Evolutionary conservation across 2,329 filamentous ascomycete genomes (phyloP).

Genomic region (Pseudopyricularia javanii): DNA sequence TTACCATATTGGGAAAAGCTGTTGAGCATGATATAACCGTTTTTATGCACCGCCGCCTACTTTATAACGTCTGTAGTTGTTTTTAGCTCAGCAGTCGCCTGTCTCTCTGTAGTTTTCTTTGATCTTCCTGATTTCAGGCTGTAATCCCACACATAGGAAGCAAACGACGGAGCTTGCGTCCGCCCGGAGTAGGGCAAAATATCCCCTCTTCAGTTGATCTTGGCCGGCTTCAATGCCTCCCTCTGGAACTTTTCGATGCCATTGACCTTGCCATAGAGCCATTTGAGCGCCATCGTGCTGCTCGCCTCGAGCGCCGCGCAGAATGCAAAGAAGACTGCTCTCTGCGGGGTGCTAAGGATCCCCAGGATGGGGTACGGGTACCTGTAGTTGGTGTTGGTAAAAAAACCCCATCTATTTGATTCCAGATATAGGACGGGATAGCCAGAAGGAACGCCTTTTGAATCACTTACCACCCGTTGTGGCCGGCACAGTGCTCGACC

Average conservation of each 20-base stretch:
- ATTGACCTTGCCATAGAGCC: slow-evolving; percentile 56
- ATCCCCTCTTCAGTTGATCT: slow-evolving; percentile 9
- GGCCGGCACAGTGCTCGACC: slow-evolving; percentile 64
- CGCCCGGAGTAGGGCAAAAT: neutral
- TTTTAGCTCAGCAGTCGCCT: too few relatives aligned
- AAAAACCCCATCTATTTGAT: too few relatives aligned
- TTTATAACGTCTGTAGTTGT: too few relatives aligned
- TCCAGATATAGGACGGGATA: too few relatives aligned
- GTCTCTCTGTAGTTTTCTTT: too few relatives aligned
- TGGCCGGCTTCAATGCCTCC: slow-evolving; percentile 20
- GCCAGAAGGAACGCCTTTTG: neutral
- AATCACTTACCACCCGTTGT: slow-evolving; percentile 48
- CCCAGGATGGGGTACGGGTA: slow-evolving; percentile 84
- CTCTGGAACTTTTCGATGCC: slow-evolving; percentile 31
- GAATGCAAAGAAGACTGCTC: slow-evolving; percentile 54
- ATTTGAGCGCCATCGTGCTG: slow-evolving; percentile 58
- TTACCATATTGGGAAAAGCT: too few relatives aligned
- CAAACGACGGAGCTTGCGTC: too few relatives aligned
- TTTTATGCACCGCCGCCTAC: too few relatives aligned
- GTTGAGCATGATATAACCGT: too few relatives aligned
- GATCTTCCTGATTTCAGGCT: too few relatives aligned
- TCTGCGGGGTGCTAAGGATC: slow-evolving; percentile 50
- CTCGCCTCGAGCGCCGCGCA: slow-evolving; percentile 61
- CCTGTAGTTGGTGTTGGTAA: slow-evolving; percentile 33
- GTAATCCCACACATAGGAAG: too few relatives aligned